Conservation (phyloP, 2,329 filamentous ascomycete species). For the Fusarium clavum region DNA sequence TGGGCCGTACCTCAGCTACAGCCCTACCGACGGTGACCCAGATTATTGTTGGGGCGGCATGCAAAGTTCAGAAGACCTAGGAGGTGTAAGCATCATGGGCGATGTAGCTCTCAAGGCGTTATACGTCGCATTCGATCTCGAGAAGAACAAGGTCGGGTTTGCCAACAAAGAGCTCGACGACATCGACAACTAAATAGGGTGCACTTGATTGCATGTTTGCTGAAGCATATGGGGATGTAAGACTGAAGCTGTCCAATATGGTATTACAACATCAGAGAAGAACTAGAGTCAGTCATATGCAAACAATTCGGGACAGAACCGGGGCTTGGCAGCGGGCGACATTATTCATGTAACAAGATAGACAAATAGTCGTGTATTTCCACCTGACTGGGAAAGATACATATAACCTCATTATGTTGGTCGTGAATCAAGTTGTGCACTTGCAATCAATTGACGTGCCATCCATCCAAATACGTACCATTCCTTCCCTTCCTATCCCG, state of each 20-base stretch:
- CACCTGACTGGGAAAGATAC: constrained; percentile 35
- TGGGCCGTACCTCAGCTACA: constrained; percentile 67
- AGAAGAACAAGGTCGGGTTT: constrained; percentile 55
- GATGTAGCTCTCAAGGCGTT: constrained; percentile 83
- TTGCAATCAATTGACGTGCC: constrained; percentile 32
- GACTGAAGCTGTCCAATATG: constrained; percentile 1
- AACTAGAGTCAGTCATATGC: constrained; percentile 16
- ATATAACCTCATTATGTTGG: constrained; percentile 30
- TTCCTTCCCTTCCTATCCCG: constrained; percentile 11
- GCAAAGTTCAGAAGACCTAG: constrained; percentile 63
- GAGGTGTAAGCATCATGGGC: constrained; percentile 74
- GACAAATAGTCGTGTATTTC: constrained; percentile 32
- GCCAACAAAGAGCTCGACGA: constrained; percentile 56
- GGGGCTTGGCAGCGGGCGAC: neutral
- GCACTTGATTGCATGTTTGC: neutral
- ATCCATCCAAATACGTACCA: constrained; percentile 20
- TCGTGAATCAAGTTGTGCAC: constrained; percentile 28
- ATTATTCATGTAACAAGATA: constrained; percentile 10
- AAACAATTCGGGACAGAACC: constrained; percentile 9
- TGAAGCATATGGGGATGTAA: constrained; percentile 12
- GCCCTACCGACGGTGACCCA: constrained; percentile 59
- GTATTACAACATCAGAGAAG: constrained; percentile 15
- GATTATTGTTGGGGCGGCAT: constrained; percentile 80
- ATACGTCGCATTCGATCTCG: constrained; percentile 77
- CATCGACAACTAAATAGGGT: constrained; percentile 17